These are phyloP conservation scores for Saccharomycopsis fodiens DNA, from an alignment of 805 yeast species.

Conservation along the genomic window DNA sequence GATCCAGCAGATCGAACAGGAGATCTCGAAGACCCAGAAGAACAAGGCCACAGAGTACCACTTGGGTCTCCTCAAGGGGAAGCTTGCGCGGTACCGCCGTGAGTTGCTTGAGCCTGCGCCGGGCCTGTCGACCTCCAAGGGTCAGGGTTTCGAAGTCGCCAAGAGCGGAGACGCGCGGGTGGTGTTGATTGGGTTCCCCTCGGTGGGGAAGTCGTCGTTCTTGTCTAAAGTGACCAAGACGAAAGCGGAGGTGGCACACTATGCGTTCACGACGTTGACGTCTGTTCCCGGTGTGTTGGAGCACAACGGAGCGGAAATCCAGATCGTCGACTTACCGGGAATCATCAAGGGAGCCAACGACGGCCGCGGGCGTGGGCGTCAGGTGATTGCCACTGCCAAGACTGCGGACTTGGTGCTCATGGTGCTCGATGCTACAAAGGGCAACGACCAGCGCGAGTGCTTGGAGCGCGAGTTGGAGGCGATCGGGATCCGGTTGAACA, in stretches of 20 bases:
- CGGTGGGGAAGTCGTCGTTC: constrained; percentile 93
- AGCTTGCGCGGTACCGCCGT: constrained; percentile 84
- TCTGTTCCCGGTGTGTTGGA: constrained; percentile 95
- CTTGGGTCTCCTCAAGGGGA: constrained; percentile 88
- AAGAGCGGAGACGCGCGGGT: constrained; percentile 96
- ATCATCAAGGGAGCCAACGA: constrained; percentile 94
- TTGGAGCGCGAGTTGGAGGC: constrained; percentile 86
- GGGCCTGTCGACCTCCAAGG: constrained; percentile 59
- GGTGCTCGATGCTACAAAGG: constrained; percentile 94
- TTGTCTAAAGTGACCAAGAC: constrained; percentile 87
- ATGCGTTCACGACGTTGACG: constrained; percentile 92
- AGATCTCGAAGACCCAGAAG: constrained; percentile 90
- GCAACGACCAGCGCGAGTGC: constrained; percentile 79
- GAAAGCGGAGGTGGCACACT: constrained; percentile 89
- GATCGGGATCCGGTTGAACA: constrained; percentile 87
- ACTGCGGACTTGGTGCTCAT: constrained; percentile 88
- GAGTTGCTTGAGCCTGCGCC: constrained; percentile 88
- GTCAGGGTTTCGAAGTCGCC: constrained; percentile 88
- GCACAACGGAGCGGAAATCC: constrained; percentile 95
- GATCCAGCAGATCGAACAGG: constrained; percentile 84
- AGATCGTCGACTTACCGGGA: constrained; percentile 96
- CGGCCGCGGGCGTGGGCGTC: constrained; percentile 97
- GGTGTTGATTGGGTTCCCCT: constrained; percentile 92
- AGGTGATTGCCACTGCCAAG: constrained; percentile 92
- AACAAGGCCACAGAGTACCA: constrained; percentile 98